Evolutionary conservation across 2,329 filamentous ascomycete species (phyloP).

Genomic region (Elsinoe australis): DNA sequence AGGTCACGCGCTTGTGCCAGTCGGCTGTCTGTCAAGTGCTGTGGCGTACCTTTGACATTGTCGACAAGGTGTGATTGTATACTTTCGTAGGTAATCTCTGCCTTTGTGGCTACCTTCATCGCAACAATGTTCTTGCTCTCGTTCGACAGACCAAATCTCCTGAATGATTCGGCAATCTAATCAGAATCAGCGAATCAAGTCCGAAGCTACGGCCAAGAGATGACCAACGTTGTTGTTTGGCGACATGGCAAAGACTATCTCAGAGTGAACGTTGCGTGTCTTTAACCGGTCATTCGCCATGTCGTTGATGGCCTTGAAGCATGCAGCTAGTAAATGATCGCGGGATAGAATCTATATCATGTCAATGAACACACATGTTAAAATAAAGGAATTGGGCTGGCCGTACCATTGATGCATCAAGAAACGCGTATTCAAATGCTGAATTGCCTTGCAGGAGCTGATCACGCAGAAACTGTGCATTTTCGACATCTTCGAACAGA

Average conservation of each 20-base stretch:
- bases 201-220: background rate
- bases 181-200: conserved; percentile 14
- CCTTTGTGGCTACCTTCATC: conserved; percentile 61
- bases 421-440: conserved; percentile 86
- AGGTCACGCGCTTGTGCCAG: conserved; percentile 56
- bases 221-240: conserved; percentile 67
- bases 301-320: conserved; percentile 68
- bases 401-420: conserved; percentile 74
- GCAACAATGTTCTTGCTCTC: conserved; percentile 65
- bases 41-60: conserved; percentile 54
- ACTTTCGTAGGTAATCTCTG: conserved; percentile 36
- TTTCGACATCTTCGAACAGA: conserved; percentile 68
- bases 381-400: too few relatives aligned
- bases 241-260: conserved; percentile 73
- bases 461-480: conserved; percentile 67
- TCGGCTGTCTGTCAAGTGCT: conserved; percentile 56
- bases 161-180: conserved; percentile 86
- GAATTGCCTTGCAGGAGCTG: conserved; percentile 79
- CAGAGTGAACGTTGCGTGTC: conserved; percentile 81
- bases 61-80: conserved; percentile 53
- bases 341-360: conserved; percentile 57
- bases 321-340: conserved; percentile 64
- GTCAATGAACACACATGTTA: conserved; percentile 11
- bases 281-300: conserved; percentile 55
- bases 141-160: conserved; percentile 72